Evolutionary conservation across 306 rosid genomes (phyloP).

Genomic region (Quercus alba): DNA sequence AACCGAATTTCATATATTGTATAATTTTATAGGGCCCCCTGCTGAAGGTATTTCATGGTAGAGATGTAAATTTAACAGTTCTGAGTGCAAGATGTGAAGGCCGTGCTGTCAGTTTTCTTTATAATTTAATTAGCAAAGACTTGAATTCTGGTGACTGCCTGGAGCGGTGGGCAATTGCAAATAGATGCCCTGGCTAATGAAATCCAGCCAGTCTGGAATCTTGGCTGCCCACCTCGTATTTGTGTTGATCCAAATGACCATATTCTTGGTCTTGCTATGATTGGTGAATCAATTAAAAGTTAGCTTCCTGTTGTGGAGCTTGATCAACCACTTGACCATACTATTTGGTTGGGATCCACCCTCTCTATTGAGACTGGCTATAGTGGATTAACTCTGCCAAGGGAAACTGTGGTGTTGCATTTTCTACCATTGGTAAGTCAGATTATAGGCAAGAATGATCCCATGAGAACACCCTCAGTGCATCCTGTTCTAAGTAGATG

Average conservation of each 20-base stretch:
- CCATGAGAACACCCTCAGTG: slow-evolving; percentile 83
- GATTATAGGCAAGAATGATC: slow-evolving; percentile 60
- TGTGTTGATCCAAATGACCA: slow-evolving; percentile 65
- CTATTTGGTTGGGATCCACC: slow-evolving; percentile 86
- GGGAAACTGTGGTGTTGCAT: slow-evolving; percentile 62
- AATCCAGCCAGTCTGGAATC: slow-evolving; percentile 87
- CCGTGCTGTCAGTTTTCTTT: slow-evolving; percentile 70
- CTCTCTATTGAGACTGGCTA: slow-evolving; percentile 78
- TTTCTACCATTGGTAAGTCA: slow-evolving; percentile 95
- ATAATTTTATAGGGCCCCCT: slow-evolving; percentile 71
- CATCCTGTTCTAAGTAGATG: slow-evolving; percentile 84
- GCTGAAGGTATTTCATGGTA: slow-evolving; percentile 57
- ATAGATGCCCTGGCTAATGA: slow-evolving; percentile 95
- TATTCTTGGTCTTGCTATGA: slow-evolving; percentile 90
- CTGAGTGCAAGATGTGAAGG: slow-evolving; percentile 84
- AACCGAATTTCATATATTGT: slow-evolving; percentile 10
- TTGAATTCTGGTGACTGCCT: slow-evolving; percentile 76
- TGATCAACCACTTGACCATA: slow-evolving; percentile 57
- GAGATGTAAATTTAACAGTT: slow-evolving; percentile 51
- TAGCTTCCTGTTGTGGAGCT: slow-evolving; percentile 36
- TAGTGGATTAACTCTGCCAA: slow-evolving; percentile 88
- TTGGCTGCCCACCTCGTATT: slow-evolving; percentile 70
- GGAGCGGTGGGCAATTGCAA: slow-evolving; percentile 96
- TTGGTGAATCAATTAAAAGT: slow-evolving; percentile 58
- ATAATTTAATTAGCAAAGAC: slow-evolving; percentile 76